Conservation (phyloP, 2,329 filamentous ascomycete genomes). For the Ascochyta clinopodiicola region DNA sequence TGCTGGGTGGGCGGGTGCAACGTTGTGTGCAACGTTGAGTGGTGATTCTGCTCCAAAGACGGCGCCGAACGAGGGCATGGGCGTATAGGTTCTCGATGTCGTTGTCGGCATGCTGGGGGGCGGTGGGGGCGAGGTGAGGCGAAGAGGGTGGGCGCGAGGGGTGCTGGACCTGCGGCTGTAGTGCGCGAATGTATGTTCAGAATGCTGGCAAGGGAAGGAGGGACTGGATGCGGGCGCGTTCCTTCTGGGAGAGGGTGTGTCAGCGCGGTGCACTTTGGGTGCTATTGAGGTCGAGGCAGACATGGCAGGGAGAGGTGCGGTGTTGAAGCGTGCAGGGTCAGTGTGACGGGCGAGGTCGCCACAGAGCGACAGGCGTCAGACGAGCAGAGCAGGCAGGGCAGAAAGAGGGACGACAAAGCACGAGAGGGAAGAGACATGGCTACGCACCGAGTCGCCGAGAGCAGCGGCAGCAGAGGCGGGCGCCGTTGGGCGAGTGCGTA, state of each 20-base stretch:
- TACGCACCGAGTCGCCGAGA: slow-evolving; percentile 45
- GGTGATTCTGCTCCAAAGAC: slow-evolving; percentile 70
- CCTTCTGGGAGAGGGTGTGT: slow-evolving; percentile 46
- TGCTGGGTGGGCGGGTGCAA: slow-evolving; percentile 55
- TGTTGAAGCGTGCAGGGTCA: slow-evolving; percentile 13
- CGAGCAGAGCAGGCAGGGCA: background rate
- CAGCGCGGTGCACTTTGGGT: slow-evolving; percentile 39
- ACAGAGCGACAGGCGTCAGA: background rate
- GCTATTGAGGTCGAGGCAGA: slow-evolving; percentile 20
- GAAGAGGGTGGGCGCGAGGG: slow-evolving; percentile 26
- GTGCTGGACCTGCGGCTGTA: slow-evolving; percentile 24
- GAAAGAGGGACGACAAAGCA: slow-evolving; percentile 16
- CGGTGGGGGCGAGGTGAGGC: slow-evolving; percentile 1
- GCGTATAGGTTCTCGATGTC: slow-evolving; percentile 45
- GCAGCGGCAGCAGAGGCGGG: slow-evolving; percentile 16
- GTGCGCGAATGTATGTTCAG: slow-evolving; percentile 29
- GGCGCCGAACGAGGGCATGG: slow-evolving; percentile 77
- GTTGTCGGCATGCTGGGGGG: slow-evolving; percentile 48
- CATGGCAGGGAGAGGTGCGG: slow-evolving; percentile 27
- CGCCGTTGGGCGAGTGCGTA: slow-evolving; percentile 39
- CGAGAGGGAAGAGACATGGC: slow-evolving; percentile 25
- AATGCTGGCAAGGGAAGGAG: slow-evolving; percentile 40
- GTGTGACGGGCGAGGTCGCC: background rate
- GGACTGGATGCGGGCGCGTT: slow-evolving; percentile 45
- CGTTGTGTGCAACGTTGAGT: slow-evolving; percentile 52